Evolutionary conservation across 2,329 filamentous ascomycete species (phyloP).

Genomic region (Paecilomyces dactylethromorphus): DNA sequence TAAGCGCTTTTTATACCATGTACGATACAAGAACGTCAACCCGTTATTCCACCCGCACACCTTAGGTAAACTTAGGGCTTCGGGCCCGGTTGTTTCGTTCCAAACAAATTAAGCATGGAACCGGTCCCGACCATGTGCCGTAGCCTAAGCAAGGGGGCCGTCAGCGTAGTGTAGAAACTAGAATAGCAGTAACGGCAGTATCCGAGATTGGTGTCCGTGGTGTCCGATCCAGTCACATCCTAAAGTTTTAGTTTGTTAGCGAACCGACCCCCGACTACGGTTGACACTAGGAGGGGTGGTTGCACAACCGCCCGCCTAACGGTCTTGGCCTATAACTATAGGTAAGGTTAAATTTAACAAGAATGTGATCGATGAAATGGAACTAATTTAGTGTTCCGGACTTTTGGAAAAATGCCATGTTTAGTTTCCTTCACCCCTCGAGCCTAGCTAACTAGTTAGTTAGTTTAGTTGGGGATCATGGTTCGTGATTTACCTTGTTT

Average conservation of each 20-base stretch:
- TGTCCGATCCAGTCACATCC: background rate
- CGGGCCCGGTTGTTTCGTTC: background rate
- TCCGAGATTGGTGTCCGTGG: background rate
- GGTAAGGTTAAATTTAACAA: background rate
- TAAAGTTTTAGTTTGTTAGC: background rate
- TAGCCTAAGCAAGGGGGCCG: background rate
- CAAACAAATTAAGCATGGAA: background rate
- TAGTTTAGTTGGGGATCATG: too few relatives aligned
- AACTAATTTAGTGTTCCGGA: background rate
- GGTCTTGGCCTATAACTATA: background rate
- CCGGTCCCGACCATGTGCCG: background rate
- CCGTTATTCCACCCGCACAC: background rate
- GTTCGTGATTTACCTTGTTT: too few relatives aligned
- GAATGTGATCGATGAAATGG: background rate
- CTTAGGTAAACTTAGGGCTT: background rate
- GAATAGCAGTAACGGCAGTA: background rate
- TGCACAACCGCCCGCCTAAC: too few relatives aligned
- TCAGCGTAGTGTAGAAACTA: background rate
- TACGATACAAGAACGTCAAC: background rate
- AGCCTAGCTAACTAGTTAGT: too few relatives aligned
- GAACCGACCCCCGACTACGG: background rate
- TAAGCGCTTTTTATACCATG: background rate
- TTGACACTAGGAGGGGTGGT: too few relatives aligned
- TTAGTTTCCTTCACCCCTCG: too few relatives aligned
- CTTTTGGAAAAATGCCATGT: background rate